phyloP scores from a whole-genome alignment of 83 land plant genomes.

The Picea engelmannii region DNA sequence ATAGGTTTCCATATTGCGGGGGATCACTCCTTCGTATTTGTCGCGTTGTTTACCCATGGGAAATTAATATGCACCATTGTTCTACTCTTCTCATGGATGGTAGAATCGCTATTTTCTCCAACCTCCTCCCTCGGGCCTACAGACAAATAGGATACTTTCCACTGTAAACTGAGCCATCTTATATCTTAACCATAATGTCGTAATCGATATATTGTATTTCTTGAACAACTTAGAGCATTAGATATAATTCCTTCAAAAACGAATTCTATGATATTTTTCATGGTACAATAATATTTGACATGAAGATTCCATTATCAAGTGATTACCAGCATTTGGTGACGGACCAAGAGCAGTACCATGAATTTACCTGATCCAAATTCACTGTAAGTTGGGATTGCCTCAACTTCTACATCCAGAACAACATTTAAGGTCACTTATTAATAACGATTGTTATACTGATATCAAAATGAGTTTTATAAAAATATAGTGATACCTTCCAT shows the following conservation, averaged over 20 bases:
- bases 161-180: constrained; percentile 60
- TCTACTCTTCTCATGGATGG: too few relatives aligned
- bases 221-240: constrained; percentile 47
- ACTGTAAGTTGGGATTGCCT: constrained; percentile 49
- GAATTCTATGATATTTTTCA: too few relatives aligned
- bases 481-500: constrained; percentile 33
- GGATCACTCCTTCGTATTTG: too few relatives aligned
- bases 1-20: too few relatives aligned
- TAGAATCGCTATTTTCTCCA: too few relatives aligned
- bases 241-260: background rate
- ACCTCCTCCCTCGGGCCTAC: constrained; percentile 62
- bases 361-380: constrained; percentile 49
- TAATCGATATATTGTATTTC: constrained; percentile 45
- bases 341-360: constrained; percentile 32
- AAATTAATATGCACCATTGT: too few relatives aligned
- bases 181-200: constrained; percentile 55
- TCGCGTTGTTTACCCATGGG: too few relatives aligned
- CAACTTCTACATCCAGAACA: constrained; percentile 41
- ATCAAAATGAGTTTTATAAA: background rate
- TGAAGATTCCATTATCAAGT: too few relatives aligned
- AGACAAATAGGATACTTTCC: constrained; percentile 66
- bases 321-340: too few relatives aligned
- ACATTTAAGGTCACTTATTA: background rate
- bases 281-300: constrained; percentile 24
- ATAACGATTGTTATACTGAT: too few relatives aligned